Evolutionary conservation across 306 rosid species (phyloP).

Genomic region (Chamaecrista fasciculata): DNA sequence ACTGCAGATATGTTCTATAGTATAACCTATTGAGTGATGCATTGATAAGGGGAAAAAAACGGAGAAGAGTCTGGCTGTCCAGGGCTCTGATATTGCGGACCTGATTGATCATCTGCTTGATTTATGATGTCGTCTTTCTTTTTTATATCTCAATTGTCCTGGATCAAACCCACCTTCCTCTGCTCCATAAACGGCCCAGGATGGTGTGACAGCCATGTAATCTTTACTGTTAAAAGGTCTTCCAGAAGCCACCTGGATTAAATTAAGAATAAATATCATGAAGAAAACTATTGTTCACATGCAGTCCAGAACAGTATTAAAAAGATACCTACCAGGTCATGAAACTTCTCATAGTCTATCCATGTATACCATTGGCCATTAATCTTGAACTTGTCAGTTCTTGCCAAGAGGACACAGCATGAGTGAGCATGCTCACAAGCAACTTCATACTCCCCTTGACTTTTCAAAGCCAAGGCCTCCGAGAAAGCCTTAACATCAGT

Average conservation of each 20-base stretch:
- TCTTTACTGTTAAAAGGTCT: conserved; percentile 70
- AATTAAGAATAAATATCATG: conserved; percentile 5
- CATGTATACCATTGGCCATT: conserved; percentile 90
- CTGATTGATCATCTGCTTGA: conserved; percentile 49
- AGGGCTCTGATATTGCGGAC: conserved; percentile 36
- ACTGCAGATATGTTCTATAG: conserved; percentile 32
- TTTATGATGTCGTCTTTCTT: conserved; percentile 90
- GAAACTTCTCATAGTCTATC: conserved; percentile 94
- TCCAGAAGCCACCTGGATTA: conserved; percentile 86
- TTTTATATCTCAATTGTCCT: conserved; percentile 66
- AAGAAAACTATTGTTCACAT: conserved; percentile 3
- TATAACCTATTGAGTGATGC: conserved; percentile 33
- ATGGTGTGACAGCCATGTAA: conserved; percentile 86
- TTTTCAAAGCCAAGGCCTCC: conserved; percentile 73
- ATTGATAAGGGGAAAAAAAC: neutral
- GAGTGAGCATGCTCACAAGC: conserved; percentile 98
- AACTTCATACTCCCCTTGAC: conserved; percentile 84
- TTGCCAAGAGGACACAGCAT: conserved; percentile 90
- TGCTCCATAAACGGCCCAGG: conserved; percentile 94
- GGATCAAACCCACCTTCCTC: conserved; percentile 97
- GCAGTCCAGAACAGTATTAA: conserved; percentile 12
- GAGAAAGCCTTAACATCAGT: conserved; percentile 91
- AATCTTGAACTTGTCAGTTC: conserved; percentile 80
- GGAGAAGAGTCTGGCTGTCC: conserved; percentile 23
- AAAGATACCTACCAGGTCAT: conserved; percentile 65